Base-by-base conservation (phyloP, 148 eudicot genomes). In the Amaranthus palmeri region DNA sequence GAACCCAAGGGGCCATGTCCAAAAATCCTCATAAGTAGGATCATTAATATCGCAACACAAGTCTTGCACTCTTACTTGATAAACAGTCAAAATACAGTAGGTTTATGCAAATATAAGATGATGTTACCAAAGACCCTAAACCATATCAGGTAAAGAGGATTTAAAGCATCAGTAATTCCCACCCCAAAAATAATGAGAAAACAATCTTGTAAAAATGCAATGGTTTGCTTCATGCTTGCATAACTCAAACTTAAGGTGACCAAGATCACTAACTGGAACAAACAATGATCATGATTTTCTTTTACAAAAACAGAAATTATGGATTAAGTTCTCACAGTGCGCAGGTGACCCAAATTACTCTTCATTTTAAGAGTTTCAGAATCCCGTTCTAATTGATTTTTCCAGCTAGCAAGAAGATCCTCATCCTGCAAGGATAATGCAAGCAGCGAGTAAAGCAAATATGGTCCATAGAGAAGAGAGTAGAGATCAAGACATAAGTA, bases 321-420 rank as follows among this genome's bases (percentile, higher is more conserved):
- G 4, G 52, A 65, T 76, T 45, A 43, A 73, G 69, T 79, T 68
- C 98, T 90, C 81, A 93, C 98, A 54, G 85, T 82, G 81, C 96
- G 92, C 77, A 93, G 70, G 63, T 80, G 84, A 84, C 87, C 82
- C 71, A 91, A 79, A 78, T 93, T 93, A 73, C 90, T 95, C 85
- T 89, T 93, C 84, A 91, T 82, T 82, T 91, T 91, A 50, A 93
- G 92, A 57, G 96, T 91, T 80, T 91, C 96, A 63, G 84, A 82
- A 85, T 93, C 98, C 72, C 81, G 87, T 54, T 93, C 97, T 79
- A 93, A 77, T 73, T 91, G 98, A 59, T 89, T 81, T 83, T 91
- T 93, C 97, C 92, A 93, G 81, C 88, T 85, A n/a, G 83, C 90
- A 67, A 87, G 84, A 65, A 87, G 85, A 17, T 80, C 84, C 83